Base-by-base conservation (phyloP, 2,329 filamentous ascomycete species). In the Corynespora cassiicola region DNA sequence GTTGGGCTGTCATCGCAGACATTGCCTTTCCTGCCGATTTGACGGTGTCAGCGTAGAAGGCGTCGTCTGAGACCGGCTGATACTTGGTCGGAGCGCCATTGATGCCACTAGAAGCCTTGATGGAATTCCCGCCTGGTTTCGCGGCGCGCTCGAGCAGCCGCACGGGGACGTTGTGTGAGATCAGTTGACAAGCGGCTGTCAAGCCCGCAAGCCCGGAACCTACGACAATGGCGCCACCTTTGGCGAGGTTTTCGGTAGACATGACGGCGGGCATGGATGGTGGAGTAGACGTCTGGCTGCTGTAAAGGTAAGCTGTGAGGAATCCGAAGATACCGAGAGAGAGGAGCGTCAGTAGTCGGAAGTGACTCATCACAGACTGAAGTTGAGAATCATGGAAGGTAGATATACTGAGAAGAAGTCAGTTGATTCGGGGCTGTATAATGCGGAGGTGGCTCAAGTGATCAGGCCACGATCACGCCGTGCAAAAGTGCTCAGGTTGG, bases 51-150 rank as follows among this genome's bases (percentile, higher is more conserved):
- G 70, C 59, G 49, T 74, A 77, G 52, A 84, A 85, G 0, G 65
- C 50, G 1, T 65, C 57, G 27, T 75, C 70, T 25, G 55, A 9
- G 6, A 45, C 21, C n/a, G 44, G 60, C 56, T 86, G 83, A 45
- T 79, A 84, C 3, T 69, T 71, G 0, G 82, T 85, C 0, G 75
- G 74, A 0, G 80, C 80, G 6, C 80, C 82, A 48, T 84, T 85
- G 62, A 86, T 86, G 0, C 82, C 82, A 0, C 81, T 85, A 0
- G 82, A 85, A 0, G 82, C 82, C 63, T 86, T 86, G 64, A 86
- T 84, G 53, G 75, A 81, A 54, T 86, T 85, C 2, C 82, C 81
- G 22, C 82, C 82, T 0, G 82, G 79, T 53, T 82, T 83, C 3
- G 75, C 56, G 0, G 75, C 74, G 14, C 81, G 78, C 41, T 87